Evolutionary conservation across 139 green algal genomes (phyloP), one percentile per base, ranked within the genome.

Genomic region (Astrephomene gubernaculifera): DNA sequence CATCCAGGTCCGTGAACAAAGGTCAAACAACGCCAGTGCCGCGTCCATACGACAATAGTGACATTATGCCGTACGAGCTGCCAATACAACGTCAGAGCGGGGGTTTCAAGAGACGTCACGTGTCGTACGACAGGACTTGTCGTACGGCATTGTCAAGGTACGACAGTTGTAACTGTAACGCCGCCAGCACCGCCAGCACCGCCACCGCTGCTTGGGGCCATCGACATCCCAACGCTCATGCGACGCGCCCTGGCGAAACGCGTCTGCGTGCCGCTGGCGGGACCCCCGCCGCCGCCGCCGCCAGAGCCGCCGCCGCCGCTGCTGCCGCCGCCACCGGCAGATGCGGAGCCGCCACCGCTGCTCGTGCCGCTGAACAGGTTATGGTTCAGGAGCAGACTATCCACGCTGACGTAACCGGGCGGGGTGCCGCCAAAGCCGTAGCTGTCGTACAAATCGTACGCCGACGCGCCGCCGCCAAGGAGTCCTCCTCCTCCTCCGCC

Each of bases 381-480:
- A 14, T 64, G 43, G 71, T 79, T 79, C 24, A 79, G 31, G 19
- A 79, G 43, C 25, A 79, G 44, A n/a, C 71, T 79, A 31, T 79
- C 71, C 29, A 79, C 71, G 71, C 71, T 79, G 41, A 79, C 43
- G 71, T n/a, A n/a, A n/a, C n/a, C n/a, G n/a, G n/a, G n/a, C n/a
- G n/a, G n/a, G n/a, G n/a, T n/a, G n/a, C 68, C 68, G 61, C 9
- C 29, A 5, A 6, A 5, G 12, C 54, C 61, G 61, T n/a, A 21
- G 38, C 17, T 75, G 68, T 75, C 68, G 36, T 75, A 75, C 38
- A 6, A 5, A 1, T 75, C 68, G 36, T 75, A 36, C n/a, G n/a
- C n/a, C n/a, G n/a, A n/a, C n/a, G n/a, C n/a, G n/a, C n/a, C n/a
- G n/a, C n/a, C n/a, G n/a, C n/a, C 29, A 75, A 41, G 21, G 39